phyloP scores from a whole-genome alignment of 139 green algal species.

The Mesotaenium endlicherianum region DNA sequence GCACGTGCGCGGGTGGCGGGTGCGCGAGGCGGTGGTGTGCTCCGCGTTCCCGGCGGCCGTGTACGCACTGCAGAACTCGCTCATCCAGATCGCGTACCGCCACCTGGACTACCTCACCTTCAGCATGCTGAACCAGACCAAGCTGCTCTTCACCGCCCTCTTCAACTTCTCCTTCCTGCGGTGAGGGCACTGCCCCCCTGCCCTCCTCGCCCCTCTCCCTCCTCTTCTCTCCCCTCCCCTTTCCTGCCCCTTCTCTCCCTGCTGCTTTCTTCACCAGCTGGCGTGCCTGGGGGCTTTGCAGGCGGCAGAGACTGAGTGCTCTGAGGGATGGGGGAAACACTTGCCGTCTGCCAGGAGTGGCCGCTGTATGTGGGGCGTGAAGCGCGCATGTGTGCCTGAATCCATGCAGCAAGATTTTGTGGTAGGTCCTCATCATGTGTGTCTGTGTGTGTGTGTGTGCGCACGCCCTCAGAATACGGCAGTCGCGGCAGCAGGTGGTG shows the following conservation, averaged over 20 bases:
- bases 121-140: constrained; percentile 58
- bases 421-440: no score
- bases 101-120: constrained; percentile 49
- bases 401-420: no score
- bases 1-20: not conserved
- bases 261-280: no score
- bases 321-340: no score
- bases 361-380: no score
- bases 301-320: no score
- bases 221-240: no score
- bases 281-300: no score
- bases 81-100: constrained; percentile 38
- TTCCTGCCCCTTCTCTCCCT: no score
- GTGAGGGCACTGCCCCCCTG: constrained; percentile 7
- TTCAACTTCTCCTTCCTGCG: constrained; percentile 48
- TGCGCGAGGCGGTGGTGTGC: not conserved
- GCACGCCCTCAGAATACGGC: constrained; percentile 11
- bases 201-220: not conserved
- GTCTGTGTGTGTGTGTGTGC: not conserved
- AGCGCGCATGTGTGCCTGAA: no score
- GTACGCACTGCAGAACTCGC: constrained; percentile 53
- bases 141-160: constrained; percentile 53
- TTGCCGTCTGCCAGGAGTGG: no score
- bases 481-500: constrained; percentile 35
- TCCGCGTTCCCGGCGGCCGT: constrained; percentile 37